Evolutionary conservation across 371 early-diverging fungal genomes (phyloP), one percentile per base, ranked within the genome.

Genomic region (Rhizopus arrhizus): DNA sequence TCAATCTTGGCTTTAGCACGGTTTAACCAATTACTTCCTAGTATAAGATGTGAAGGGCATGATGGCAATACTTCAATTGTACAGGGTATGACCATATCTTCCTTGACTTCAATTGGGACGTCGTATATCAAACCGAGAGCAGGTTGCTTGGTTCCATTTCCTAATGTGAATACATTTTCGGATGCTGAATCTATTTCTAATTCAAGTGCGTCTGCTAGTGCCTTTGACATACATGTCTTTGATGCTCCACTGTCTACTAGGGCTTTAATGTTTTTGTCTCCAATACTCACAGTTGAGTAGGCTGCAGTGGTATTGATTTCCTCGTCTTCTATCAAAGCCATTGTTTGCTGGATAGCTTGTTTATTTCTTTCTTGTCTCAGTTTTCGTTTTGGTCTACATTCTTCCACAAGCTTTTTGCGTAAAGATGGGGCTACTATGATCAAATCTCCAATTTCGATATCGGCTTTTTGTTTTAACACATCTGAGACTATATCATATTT

Each of bases 101-200:
- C n/a, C 11, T 51, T 51, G 4, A n/a, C 31, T 33, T 11, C 33
- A 3, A 51, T 34, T 1, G 58, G 58, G 5, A 57, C 58, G 34
- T 57, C 58, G 15, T 48, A 57, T 0, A 57, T 31, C 2, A 57
- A n/a, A 0, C 58, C 58, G 2, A 57, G 31, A 28, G 58, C 36
- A 7, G 58, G 47, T 48, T 57, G 58, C n/a, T 57, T 57, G 16
- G 38, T 38, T 13, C 58, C 58, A 31, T 57, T 57, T 28, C 49
- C 58, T 12, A 57, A 3, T 15, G 58, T 57, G 22, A 57, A 48
- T 0, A 57, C 28, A 5, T 38, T 36, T 7, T 15, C 35, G 0
- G 49, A 48, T n/a, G 58, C 40, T 12, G 47, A 22, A 31, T 49
- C 49, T 13, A 57, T 57, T 22, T 48, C 32, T 5, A 48, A 10